Conservation (phyloP, 2,329 filamentous ascomycete species). For the Claviceps lovelessii region DNA sequence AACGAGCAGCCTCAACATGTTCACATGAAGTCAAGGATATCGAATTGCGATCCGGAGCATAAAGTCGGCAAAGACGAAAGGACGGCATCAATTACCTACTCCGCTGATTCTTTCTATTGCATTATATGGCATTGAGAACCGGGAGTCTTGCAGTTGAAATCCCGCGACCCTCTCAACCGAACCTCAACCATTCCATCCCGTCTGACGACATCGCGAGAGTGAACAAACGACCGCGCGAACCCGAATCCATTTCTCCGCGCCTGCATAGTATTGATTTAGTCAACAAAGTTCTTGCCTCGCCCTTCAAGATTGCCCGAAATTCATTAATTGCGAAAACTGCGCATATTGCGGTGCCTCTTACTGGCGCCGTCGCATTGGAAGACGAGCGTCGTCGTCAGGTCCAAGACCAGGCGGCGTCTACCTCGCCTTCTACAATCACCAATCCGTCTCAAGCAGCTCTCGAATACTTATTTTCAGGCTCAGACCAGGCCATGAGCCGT, state of each 20-base stretch:
- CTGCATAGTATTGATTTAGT: constrained; percentile 16
- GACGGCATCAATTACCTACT: constrained; percentile 1
- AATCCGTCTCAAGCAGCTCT: constrained; percentile 40
- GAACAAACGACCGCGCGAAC: constrained; percentile 33
- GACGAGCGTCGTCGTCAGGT: constrained; percentile 37
- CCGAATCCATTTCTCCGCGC: constrained; percentile 27
- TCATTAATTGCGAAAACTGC: constrained; percentile 25
- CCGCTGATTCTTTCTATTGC: background rate
- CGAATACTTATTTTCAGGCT: constrained; percentile 39
- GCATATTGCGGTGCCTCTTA: constrained; percentile 33
- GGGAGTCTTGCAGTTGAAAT: constrained; percentile 38
- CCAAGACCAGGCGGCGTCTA: constrained; percentile 17
- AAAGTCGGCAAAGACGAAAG: background rate
- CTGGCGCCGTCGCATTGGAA: constrained; percentile 39
- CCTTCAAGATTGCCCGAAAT: constrained; percentile 39
- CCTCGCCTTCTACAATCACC: constrained; percentile 32
- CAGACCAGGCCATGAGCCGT: constrained; percentile 38
- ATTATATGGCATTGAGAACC: constrained; percentile 39
- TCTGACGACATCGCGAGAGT: constrained; percentile 26
- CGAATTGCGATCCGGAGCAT: constrained; percentile 4
- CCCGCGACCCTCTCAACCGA: constrained; percentile 25
- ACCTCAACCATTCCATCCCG: constrained; percentile 21
- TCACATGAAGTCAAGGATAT: constrained; percentile 13
- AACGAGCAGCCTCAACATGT: constrained; percentile 22
- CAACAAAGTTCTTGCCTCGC: constrained; percentile 31